Conservation (phyloP, 1,284 basidiomycete genomes). For the Apiotrichum siamense region DNA sequence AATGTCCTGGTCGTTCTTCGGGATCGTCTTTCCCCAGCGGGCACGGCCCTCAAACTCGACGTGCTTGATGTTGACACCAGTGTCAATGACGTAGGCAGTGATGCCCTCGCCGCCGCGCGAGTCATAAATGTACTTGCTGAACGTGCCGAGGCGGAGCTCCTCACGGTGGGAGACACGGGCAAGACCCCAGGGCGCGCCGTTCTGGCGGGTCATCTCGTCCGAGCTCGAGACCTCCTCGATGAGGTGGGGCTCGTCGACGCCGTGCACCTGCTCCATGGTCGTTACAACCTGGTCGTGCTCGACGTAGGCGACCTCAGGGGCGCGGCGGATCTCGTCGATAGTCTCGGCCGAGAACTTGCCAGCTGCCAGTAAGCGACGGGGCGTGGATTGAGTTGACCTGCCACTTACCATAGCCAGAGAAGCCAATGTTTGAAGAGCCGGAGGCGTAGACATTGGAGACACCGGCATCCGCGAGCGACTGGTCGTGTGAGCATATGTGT, state of each 20-base stretch:
- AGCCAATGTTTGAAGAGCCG: constrained; percentile 22
- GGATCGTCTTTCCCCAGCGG: constrained; percentile 75
- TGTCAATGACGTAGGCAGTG: constrained; percentile 64
- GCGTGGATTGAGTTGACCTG: no score
- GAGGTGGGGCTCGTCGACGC: constrained; percentile 31
- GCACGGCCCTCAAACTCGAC: constrained; percentile 83
- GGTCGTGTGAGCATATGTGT: constrained; percentile 2
- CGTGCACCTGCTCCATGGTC: constrained; percentile 54
- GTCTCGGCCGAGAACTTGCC: constrained; percentile 72
- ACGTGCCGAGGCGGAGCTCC: constrained; percentile 72
- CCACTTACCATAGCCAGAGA: constrained; percentile 43
- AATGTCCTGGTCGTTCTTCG: constrained; percentile 65
- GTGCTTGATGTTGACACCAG: constrained; percentile 73
- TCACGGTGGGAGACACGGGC: constrained; percentile 88
- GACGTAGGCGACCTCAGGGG: constrained; percentile 88
- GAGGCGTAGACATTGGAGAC: constrained; percentile 43
- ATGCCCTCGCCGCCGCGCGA: constrained; percentile 77
- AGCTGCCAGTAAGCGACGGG: constrained; percentile 48
- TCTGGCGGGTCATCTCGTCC: constrained; percentile 55
- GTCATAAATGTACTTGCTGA: constrained; percentile 79
- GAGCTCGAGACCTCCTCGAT: constrained; percentile 13
- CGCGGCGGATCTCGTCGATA: constrained; percentile 69
- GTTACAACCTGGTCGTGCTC: constrained; percentile 87
- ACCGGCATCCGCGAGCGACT: constrained; percentile 39
- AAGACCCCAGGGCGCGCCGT: constrained; percentile 87